Percentiles rank a stretch among this genome's conserved stretches.
Conservation (phyloP, 495 filamentous ascomycete genomes). For the Lophiostoma macrostomum region DNA sequence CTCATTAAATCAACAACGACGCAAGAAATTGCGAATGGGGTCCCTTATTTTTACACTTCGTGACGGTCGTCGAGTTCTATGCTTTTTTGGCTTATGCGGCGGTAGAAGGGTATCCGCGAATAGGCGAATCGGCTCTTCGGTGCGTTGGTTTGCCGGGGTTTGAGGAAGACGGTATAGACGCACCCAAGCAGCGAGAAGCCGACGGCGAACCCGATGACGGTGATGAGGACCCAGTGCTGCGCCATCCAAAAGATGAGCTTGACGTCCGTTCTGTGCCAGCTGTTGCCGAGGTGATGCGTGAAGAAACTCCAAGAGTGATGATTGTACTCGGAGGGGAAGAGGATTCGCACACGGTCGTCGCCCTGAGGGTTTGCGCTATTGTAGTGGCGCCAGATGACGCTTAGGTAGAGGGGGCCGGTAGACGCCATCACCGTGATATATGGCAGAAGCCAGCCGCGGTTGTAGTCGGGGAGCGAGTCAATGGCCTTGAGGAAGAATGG, state of each 20-base stretch:
- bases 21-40: background rate
- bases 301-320: slow-evolving; percentile 74
- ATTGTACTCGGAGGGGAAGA: slow-evolving; percentile 69
- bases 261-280: slow-evolving; percentile 75
- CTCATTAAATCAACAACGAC: slow-evolving; percentile 26
- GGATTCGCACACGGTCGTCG: slow-evolving; percentile 42
- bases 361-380: slow-evolving; percentile 19
- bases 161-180: slow-evolving; percentile 50
- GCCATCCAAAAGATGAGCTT: slow-evolving; percentile 79
- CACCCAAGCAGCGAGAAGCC: slow-evolving; percentile 56
- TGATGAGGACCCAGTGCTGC: slow-evolving; percentile 70
- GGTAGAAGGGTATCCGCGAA: slow-evolving; percentile 35
- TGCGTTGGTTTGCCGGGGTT: slow-evolving; percentile 6
- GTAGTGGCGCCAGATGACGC: slow-evolving; percentile 65
- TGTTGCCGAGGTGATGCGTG: slow-evolving; percentile 68
- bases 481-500: slow-evolving; percentile 78
- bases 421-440: slow-evolving; percentile 89
- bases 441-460: slow-evolving; percentile 73
- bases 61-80: slow-evolving; percentile 37
- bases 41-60: slow-evolving; percentile 30
- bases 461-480: slow-evolving; percentile 64
- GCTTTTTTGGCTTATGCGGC: slow-evolving; percentile 34
- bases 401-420: slow-evolving; percentile 81
- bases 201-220: slow-evolving; percentile 59
- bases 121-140: slow-evolving; percentile 17